These are phyloP conservation scores for Trichoderma polysporum DNA, from an alignment of 2,329 filamentous ascomycete genomes.

Conservation along the genomic window DNA sequence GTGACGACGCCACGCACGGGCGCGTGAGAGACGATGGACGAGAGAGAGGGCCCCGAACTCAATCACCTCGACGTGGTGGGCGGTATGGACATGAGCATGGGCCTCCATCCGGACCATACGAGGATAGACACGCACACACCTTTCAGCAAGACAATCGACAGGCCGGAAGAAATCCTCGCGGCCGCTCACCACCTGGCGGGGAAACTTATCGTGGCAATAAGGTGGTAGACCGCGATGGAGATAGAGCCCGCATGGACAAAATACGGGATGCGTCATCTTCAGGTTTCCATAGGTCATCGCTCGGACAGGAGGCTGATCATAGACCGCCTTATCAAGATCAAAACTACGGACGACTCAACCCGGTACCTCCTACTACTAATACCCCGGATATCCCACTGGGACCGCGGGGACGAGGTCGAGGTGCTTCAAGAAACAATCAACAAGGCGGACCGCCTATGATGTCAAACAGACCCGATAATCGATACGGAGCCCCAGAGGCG, in stretches of 20 bases:
- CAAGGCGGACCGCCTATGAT: conserved; percentile 37
- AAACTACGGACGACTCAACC: conserved; percentile 62
- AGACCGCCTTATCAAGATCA: conserved; percentile 56
- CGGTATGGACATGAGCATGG: conserved; percentile 33
- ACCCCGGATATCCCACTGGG: conserved; percentile 54
- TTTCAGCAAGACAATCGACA: conserved; percentile 38
- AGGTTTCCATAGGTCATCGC: conserved; percentile 39
- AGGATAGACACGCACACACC: conserved; percentile 48
- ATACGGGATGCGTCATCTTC: conserved; percentile 37
- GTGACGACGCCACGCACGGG: conserved; percentile 33
- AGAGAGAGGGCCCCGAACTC: conserved; percentile 41
- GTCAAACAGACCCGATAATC: conserved; percentile 43
- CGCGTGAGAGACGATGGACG: conserved; percentile 47
- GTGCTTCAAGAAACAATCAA: conserved; percentile 39
- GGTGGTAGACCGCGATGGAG: conserved; percentile 41
- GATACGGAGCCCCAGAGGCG: conserved; percentile 43
- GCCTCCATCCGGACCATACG: conserved; percentile 40
- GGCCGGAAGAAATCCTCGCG: conserved; percentile 33
- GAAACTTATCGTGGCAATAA: conserved; percentile 36
- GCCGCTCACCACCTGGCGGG: conserved; percentile 32
- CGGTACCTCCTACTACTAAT: conserved; percentile 46
- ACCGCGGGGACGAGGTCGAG: conserved; percentile 52
- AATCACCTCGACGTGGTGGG: conserved; percentile 50
- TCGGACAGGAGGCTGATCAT: conserved; percentile 50
- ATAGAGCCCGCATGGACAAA: conserved; percentile 37